A percentile compares a stretch with the other conserved stretches of the same genome.
Evolutionary conservation across 257 asterid genomes (phyloP).

Genomic region (Solanum virginianum): DNA sequence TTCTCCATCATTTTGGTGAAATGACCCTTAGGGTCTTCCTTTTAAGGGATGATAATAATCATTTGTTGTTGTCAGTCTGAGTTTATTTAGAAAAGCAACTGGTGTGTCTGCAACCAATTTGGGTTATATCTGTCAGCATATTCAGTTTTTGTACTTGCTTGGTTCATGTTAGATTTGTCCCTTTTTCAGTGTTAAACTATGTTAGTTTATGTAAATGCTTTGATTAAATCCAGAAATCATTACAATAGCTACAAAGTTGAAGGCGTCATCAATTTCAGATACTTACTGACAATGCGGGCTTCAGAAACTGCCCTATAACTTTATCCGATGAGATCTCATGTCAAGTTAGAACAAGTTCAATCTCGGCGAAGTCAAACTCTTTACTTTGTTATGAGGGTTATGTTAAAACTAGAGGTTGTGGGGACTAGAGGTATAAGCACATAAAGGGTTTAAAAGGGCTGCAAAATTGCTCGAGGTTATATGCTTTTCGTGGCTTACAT

Average conservation of each 20-base stretch:
- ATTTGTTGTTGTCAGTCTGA: neutral
- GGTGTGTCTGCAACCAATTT: neutral
- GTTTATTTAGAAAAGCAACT: neutral
- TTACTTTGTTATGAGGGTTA: constrained; percentile 13
- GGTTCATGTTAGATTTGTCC: neutral
- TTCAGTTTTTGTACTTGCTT: neutral
- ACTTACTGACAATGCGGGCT: constrained; percentile 30
- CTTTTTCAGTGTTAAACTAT: neutral
- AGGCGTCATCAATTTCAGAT: constrained; percentile 3
- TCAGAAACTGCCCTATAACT: constrained; percentile 26
- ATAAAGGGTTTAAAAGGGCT: too few relatives aligned
- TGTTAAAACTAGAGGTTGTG: too few relatives aligned
- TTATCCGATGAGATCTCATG: constrained; percentile 21
- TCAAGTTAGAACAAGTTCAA: constrained; percentile 14
- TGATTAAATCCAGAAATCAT: neutral
- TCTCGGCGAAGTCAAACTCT: constrained; percentile 16
- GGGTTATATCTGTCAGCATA: neutral
- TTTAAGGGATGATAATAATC: neutral
- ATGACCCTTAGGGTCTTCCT: neutral
- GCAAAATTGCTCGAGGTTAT: too few relatives aligned
- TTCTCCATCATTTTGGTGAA: neutral
- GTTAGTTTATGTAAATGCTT: constrained; percentile 1
- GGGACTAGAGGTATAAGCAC: too few relatives aligned
- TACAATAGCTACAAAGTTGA: neutral
- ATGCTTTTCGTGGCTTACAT: too few relatives aligned